These are phyloP conservation scores for Straminergon stramineum DNA, from an alignment of 225 moss, liverwort and hornwort genomes.

Conservation along the genomic window DNA sequence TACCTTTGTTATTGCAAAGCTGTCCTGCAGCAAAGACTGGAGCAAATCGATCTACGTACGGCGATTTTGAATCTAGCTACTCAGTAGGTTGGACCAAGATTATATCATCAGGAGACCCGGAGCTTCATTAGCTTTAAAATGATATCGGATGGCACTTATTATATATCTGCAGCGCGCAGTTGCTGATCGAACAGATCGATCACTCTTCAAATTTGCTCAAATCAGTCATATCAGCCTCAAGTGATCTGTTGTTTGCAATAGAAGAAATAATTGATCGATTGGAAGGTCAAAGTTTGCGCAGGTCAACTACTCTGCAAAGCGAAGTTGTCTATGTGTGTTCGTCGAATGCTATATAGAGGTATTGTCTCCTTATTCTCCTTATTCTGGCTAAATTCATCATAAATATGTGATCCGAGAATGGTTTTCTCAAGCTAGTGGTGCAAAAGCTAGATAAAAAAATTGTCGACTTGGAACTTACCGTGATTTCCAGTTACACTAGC, in stretches of 20 bases:
- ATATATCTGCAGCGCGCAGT: neutral
- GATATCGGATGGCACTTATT: neutral
- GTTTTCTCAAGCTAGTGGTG: neutral
- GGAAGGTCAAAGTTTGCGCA: neutral
- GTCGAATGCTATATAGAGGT: neutral
- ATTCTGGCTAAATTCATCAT: neutral
- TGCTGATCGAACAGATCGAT: neutral
- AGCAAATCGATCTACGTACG: neutral
- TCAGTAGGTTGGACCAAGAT: neutral
- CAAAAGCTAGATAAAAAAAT: neutral
- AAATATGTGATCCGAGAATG: neutral
- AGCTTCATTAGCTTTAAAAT: neutral
- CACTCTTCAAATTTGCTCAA: neutral
- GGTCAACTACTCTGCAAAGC: neutral
- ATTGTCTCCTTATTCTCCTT: too few species aligned
- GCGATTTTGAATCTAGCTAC: neutral
- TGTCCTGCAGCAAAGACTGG: neutral
- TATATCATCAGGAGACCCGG: too few species aligned
- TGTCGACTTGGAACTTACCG: neutral
- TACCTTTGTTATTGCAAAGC: neutral
- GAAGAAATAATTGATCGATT: neutral
- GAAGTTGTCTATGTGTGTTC: too few species aligned
- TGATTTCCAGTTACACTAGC: neutral
- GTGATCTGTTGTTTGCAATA: neutral
- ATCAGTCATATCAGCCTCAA: neutral